A percentile compares a stretch with the other conserved stretches of the same genome.
Evolutionary conservation across 495 filamentous ascomycete genomes (phyloP).

Genomic region (Parathielavia hyrcaniae): DNA sequence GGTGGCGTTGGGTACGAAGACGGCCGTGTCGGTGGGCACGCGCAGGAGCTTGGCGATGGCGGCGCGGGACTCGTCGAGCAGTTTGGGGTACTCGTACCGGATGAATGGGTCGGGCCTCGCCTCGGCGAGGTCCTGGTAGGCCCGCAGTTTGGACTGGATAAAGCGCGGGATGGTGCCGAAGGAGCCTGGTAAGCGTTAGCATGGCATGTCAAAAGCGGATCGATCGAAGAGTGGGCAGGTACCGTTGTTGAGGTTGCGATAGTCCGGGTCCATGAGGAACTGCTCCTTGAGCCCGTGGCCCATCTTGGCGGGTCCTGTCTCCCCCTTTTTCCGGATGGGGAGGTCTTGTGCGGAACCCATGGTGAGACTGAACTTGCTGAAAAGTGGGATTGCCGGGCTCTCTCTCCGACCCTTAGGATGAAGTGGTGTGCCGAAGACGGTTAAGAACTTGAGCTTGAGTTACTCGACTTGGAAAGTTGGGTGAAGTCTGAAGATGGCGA

Average conservation of each 20-base stretch:
- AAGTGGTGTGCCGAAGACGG: too few species aligned
- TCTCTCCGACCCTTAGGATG: too few species aligned
- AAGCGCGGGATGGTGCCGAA: conserved; percentile 66
- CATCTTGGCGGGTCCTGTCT: conserved; percentile 31
- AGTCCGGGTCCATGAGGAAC: conserved; percentile 64
- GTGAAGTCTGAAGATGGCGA: too few species aligned
- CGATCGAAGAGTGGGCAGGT: conserved; percentile 18
- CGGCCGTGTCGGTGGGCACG: conserved; percentile 55
- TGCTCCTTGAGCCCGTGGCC: conserved; percentile 54
- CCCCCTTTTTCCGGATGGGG: conserved; percentile 6
- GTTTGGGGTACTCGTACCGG: conserved; percentile 51
- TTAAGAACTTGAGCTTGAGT: too few species aligned
- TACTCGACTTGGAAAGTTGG: too few species aligned
- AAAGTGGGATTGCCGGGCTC: too few species aligned
- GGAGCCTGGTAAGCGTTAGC: conserved; percentile 46
- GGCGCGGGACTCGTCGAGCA: conserved; percentile 57
- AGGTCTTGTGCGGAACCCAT: conserved; percentile 6
- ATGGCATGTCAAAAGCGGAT: background rate
- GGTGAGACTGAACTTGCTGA: too few species aligned
- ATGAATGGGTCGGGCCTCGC: conserved; percentile 65
- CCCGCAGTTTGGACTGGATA: conserved; percentile 52
- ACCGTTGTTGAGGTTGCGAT: conserved; percentile 81
- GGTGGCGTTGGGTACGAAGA: conserved; percentile 78
- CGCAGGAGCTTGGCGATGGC: conserved; percentile 60
- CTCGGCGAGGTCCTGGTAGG: conserved; percentile 58